Evolutionary conservation across 805 yeast species (phyloP).

Genomic region (Candida quercuum): DNA sequence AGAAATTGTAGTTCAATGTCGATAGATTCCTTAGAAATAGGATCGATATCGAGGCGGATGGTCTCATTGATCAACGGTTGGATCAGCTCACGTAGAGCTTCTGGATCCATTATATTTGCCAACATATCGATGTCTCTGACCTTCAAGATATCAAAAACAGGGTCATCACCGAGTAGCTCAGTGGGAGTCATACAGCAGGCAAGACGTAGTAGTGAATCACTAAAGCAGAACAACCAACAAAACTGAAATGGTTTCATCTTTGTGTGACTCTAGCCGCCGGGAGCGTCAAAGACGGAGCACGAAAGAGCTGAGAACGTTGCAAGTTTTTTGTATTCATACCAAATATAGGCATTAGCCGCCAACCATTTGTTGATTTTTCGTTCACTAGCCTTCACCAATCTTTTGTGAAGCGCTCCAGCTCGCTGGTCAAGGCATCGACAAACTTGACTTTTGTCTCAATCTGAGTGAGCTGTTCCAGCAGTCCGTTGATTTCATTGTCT

Average conservation of each 20-base stretch:
- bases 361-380: not conserved
- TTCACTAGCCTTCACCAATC: conserved; percentile 1
- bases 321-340: no score
- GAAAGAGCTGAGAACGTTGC: not conserved
- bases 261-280: no score
- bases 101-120: conserved; percentile 3
- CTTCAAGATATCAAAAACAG: conserved; percentile 4
- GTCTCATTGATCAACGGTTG: conserved; percentile 7
- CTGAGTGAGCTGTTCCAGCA: conserved; percentile 5
- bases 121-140: conserved; percentile 2
- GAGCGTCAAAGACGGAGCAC: not conserved
- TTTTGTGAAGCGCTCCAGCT: conserved; percentile 14
- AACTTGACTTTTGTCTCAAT: conserved; percentile 14
- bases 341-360: not conserved
- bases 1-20: conserved; percentile 9
- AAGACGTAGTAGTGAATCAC: no score
- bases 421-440: conserved; percentile 14
- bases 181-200: not conserved
- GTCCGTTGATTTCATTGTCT: conserved; percentile 25
- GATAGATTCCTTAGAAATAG: conserved; percentile 8
- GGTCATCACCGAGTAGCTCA: conserved; percentile 3
- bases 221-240: not conserved
- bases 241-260: no score
- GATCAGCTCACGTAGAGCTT: conserved; percentile 3
- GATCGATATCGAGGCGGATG: conserved; percentile 1